phyloP scores from a whole-genome alignment of 257 asterid genomes.

The Solanum tacnaense region DNA sequence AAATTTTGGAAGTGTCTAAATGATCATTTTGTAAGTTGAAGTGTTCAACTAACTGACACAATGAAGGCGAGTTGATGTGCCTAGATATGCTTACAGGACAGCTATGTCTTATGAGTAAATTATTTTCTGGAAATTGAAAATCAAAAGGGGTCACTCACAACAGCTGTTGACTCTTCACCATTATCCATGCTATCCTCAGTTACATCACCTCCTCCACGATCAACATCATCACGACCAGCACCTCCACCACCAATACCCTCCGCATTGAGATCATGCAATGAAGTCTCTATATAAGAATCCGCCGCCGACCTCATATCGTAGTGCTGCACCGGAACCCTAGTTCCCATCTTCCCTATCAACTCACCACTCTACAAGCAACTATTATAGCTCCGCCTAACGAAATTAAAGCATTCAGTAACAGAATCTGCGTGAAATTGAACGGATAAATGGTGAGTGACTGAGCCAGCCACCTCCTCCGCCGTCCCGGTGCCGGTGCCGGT shows the following conservation, averaged over 20 bases:
- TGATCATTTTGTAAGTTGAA: neutral
- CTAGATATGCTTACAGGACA: neutral
- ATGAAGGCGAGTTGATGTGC: neutral
- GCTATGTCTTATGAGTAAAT: neutral
- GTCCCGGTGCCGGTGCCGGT: neutral
- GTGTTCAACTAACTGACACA: neutral
- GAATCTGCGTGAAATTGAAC: neutral
- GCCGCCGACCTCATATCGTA: constrained; percentile 58
- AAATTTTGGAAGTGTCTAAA: neutral
- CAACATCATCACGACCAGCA: constrained; percentile 31
- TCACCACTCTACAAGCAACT: neutral
- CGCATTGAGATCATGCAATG: constrained; percentile 76
- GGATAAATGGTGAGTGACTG: neutral
- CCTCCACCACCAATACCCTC: constrained; percentile 18
- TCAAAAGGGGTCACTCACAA: constrained; percentile 20
- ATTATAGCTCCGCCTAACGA: neutral
- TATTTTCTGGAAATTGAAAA: neutral
- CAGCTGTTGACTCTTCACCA: constrained; percentile 71
- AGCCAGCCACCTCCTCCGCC: neutral
- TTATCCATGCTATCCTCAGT: constrained; percentile 44
- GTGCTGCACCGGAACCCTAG: constrained; percentile 76
- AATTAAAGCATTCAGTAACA: neutral
- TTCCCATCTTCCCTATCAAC: constrained; percentile 31
- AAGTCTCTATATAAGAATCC: constrained; percentile 61
- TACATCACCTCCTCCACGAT: constrained; percentile 43